Evolutionary conservation across 129 eudicot genomes (phyloP), one percentile per base, ranked within the genome.

Genomic region (Flaveria sonorensis): DNA sequence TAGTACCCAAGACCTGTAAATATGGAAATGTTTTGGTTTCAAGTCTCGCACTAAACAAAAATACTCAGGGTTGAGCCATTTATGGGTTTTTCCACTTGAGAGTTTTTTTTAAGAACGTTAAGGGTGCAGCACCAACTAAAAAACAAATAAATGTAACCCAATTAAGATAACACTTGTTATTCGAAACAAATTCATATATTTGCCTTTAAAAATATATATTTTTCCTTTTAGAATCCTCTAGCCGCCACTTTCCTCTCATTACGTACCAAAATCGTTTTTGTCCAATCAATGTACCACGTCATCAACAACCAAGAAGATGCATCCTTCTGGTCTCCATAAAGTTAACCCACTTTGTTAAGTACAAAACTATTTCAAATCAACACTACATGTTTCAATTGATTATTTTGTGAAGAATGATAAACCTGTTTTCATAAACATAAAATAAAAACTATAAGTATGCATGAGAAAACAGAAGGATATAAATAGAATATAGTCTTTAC

Each of bases 171-270:
- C 40, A 4, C 40, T 0, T 36, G 1, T 36, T 0, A 0, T 32
- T 4, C 7, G 0, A 32, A 32, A 32, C 1, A 36, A 36, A 0
- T 0, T 36, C 0, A 1, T 5, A 36, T 7, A 36, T 36, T 36
- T 0, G 6, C 0, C 7, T 4, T 36, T 36, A 36, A 32, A 32
- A 4, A 32, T 4, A 1, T 45, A 1, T 2, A n/a, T 45, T 45
- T 10, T 1, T 45, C 7, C 3, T 48, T 70, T 78, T 60, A 21
- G 73, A 67, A 50, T 64, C 21, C 68, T 42, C 42, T 72, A 74
- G 74, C 84, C 26, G 21, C 84, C 76, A 81, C 80, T 74, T 66
- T n/a, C 79, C 74, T 28, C 56, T 14, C 18, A 13, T 55, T 19
- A 67, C 80, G 75, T 46, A 70, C 78, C 53, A 74, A 74, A 81